Conservation (phyloP, 106 monocot species). For the Dendrobium catenatum region DNA sequence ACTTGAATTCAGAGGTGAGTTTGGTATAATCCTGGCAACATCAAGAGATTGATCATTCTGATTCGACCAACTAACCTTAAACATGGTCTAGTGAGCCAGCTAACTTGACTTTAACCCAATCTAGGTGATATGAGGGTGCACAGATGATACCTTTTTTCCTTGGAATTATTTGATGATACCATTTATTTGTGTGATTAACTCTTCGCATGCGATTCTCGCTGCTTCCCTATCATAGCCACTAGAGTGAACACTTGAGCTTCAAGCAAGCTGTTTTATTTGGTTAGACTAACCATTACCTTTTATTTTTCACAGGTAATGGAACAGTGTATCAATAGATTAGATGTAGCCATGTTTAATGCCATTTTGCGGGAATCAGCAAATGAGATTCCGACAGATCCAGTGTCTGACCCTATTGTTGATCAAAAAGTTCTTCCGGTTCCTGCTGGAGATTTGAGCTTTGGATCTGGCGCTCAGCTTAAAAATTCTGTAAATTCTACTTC, state of each 20-base stretch:
- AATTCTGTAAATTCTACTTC: constrained; percentile 55
- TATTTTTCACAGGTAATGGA: constrained; percentile 73
- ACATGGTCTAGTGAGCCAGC: too few relatives aligned
- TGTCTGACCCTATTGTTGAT: constrained; percentile 94
- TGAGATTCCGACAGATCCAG: constrained; percentile 92
- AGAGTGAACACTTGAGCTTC: not conserved
- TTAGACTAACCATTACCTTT: not conserved
- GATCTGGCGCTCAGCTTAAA: constrained; percentile 95
- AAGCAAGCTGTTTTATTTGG: not conserved
- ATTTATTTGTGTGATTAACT: not conserved
- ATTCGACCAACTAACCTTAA: too few relatives aligned
- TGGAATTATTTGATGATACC: not conserved
- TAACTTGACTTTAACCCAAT: too few relatives aligned
- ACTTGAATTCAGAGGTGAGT: too few relatives aligned
- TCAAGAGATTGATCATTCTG: too few relatives aligned
- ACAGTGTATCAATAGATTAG: constrained; percentile 77
- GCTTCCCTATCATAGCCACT: not conserved
- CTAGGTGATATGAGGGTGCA: too few relatives aligned
- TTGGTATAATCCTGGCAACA: too few relatives aligned
- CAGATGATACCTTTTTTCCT: not conserved
- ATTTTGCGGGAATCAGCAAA: constrained; percentile 90
- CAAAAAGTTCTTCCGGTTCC: constrained; percentile 79
- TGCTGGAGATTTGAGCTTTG: constrained; percentile 96
- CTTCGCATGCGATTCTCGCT: not conserved
- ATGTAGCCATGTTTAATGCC: constrained; percentile 99